Evolutionary conservation across 2,329 filamentous ascomycete species (phyloP).

Genomic region (Salinomyces thailandicus): DNA sequence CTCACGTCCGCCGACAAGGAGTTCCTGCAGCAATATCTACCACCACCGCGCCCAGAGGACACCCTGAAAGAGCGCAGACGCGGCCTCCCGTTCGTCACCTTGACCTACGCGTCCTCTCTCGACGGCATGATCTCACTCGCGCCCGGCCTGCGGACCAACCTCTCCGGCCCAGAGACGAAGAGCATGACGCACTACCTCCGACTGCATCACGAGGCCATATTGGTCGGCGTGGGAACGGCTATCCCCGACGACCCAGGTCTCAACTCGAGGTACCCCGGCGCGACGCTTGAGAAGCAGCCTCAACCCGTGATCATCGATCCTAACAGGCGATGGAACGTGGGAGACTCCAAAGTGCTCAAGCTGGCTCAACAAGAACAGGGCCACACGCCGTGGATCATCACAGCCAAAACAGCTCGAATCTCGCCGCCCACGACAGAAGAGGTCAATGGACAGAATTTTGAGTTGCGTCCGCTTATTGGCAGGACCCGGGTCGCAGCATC

Average conservation of each 20-base stretch:
- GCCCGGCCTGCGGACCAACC: slow-evolving; percentile 67
- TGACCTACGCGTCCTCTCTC: slow-evolving; percentile 86
- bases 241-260: slow-evolving; percentile 75
- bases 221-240: slow-evolving; percentile 76
- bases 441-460: neutral
- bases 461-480: neutral
- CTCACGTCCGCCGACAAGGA: slow-evolving; percentile 31
- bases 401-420: slow-evolving; percentile 27
- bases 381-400: slow-evolving; percentile 61
- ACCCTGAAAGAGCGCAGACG: neutral
- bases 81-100: slow-evolving; percentile 51
- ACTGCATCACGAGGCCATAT: slow-evolving; percentile 69
- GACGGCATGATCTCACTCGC: slow-evolving; percentile 68
- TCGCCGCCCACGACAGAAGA: neutral
- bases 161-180: slow-evolving; percentile 77
- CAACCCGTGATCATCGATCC: slow-evolving; percentile 77
- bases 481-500: neutral
- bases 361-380: slow-evolving; percentile 56
- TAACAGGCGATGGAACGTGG: slow-evolving; percentile 58
- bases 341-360: slow-evolving; percentile 51
- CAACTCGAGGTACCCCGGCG: slow-evolving; percentile 61
- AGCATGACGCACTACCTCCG: slow-evolving; percentile 90
- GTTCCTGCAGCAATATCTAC: slow-evolving; percentile 43
- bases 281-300: slow-evolving; percentile 52
- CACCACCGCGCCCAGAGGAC: slow-evolving; percentile 12